Conservation (phyloP, 1,284 basidiomycete genomes). For the Puccinia novopanici region DNA sequence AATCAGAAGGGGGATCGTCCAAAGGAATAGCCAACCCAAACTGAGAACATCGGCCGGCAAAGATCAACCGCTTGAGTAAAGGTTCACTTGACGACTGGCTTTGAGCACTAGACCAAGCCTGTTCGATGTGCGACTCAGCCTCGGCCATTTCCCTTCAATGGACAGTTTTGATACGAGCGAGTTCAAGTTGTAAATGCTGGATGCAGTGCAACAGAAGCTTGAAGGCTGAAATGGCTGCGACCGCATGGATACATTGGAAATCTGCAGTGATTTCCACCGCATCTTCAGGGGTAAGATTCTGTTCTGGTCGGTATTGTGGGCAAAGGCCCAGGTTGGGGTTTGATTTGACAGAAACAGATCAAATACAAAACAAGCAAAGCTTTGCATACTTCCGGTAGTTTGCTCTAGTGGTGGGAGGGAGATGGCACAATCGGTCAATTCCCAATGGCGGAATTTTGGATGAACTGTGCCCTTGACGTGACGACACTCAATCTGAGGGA, state of each 20-base stretch:
- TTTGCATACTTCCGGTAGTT: constrained; percentile 1
- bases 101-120: constrained; percentile 29
- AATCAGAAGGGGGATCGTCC: constrained; percentile 11
- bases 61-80: constrained; percentile 31
- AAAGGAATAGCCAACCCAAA: constrained; percentile 39
- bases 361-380: constrained; percentile 34
- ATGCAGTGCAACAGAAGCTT: constrained; percentile 34
- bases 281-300: constrained; percentile 1
- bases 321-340: constrained; percentile 32
- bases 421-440: constrained; percentile 32
- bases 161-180: constrained; percentile 35
- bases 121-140: constrained; percentile 32
- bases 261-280: constrained; percentile 28
- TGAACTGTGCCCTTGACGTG: constrained; percentile 23
- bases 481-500: constrained; percentile 33
- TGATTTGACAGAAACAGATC: constrained; percentile 38
- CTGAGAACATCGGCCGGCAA: constrained; percentile 28
- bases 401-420: constrained; percentile 26
- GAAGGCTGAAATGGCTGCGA: constrained; percentile 41
- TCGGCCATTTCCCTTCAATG: constrained; percentile 35
- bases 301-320: not conserved
- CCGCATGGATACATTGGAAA: constrained; percentile 38
- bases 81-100: constrained; percentile 18
- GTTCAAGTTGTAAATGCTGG: constrained; percentile 36
- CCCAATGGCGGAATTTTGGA: constrained; percentile 27